Conservation (phyloP, 2,329 filamentous ascomycete genomes). For the Colletotrichum eleusines region DNA sequence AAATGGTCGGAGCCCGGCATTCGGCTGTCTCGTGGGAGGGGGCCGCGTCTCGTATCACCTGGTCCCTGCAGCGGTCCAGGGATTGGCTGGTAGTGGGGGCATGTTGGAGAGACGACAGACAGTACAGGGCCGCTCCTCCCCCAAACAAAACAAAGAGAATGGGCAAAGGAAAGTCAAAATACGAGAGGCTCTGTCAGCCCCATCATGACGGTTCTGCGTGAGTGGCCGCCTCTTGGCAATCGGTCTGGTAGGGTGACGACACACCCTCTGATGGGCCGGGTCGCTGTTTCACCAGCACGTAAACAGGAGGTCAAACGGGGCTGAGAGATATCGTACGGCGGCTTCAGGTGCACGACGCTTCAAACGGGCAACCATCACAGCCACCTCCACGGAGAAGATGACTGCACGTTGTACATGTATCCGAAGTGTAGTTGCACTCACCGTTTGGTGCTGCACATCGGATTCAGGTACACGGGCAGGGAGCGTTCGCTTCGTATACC, state of each 20-base stretch:
- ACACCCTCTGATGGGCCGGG: slow-evolving; percentile 23
- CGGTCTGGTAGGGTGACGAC: slow-evolving; percentile 36
- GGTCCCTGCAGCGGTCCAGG: slow-evolving; percentile 32
- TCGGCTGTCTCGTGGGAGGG: slow-evolving; percentile 23
- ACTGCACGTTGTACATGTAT: background rate
- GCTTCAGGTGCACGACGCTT: slow-evolving; percentile 35
- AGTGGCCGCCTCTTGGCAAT: slow-evolving; percentile 14
- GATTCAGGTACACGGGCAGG: slow-evolving; percentile 29
- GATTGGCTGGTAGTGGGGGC: slow-evolving; percentile 31
- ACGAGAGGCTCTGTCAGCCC: slow-evolving; percentile 34
- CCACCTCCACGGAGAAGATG: slow-evolving; percentile 35
- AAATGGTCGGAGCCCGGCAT: slow-evolving; percentile 29
- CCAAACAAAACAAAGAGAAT: slow-evolving; percentile 6
- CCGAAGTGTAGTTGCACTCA: slow-evolving; percentile 15
- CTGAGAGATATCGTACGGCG: slow-evolving; percentile 11
- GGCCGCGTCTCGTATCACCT: slow-evolving; percentile 36
- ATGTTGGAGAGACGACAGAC: slow-evolving; percentile 24
- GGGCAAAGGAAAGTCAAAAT: slow-evolving; percentile 25
- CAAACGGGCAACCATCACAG: slow-evolving; percentile 36
- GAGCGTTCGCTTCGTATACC: background rate
- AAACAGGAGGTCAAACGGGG: slow-evolving; percentile 39
- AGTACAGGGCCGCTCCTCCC: slow-evolving; percentile 22
- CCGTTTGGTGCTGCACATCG: slow-evolving; percentile 28
- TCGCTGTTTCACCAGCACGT: slow-evolving; percentile 36
- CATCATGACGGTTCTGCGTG: slow-evolving; percentile 21